A percentile compares a stretch with the other conserved stretches of the same genome.
Evolutionary conservation across 225 moss, liverwort and hornwort genomes (phyloP).

Genomic region (Pseudisothecium myosuroides): DNA sequence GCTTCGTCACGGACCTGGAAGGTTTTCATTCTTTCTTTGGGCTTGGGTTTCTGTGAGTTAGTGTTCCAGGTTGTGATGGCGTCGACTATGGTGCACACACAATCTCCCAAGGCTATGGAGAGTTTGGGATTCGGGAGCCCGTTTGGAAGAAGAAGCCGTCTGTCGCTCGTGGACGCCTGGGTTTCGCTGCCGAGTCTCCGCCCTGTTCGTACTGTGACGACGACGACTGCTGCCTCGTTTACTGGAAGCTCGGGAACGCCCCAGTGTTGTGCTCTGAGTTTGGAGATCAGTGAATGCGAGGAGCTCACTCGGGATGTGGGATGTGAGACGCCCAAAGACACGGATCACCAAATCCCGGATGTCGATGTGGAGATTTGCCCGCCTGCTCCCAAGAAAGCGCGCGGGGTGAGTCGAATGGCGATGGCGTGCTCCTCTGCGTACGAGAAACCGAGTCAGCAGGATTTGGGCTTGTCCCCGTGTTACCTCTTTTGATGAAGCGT

Average conservation of each 20-base stretch:
- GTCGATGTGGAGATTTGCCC: constrained; percentile 33
- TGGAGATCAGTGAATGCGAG: constrained; percentile 1
- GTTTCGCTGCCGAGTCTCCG: constrained; percentile 12
- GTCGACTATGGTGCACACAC: constrained; percentile 15
- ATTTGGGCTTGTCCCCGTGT: constrained; percentile 8
- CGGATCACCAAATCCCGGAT: constrained; percentile 27
- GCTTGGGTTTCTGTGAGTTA: too few species aligned
- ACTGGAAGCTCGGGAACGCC: constrained; percentile 11
- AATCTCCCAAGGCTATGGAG: constrained; percentile 15
- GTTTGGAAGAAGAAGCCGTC: constrained; percentile 2
- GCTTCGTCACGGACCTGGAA: background rate
- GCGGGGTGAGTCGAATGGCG: constrained; percentile 21
- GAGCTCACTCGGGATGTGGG: background rate
- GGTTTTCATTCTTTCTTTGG: background rate
- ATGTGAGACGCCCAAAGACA: constrained; percentile 34
- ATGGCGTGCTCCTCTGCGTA: background rate
- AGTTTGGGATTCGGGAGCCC: constrained; percentile 13
- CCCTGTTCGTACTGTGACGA: constrained; percentile 3
- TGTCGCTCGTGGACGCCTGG: constrained; percentile 28
- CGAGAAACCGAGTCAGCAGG: background rate
- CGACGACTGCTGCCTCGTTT: background rate
- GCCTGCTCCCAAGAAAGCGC: constrained; percentile 39
- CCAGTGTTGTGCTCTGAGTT: background rate
- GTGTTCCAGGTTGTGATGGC: background rate
- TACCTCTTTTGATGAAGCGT: constrained; percentile 1